These are phyloP conservation scores for Ceratobasidium theobromae DNA, from an alignment of 1,284 basidiomycete genomes.

Conservation along the genomic window DNA sequence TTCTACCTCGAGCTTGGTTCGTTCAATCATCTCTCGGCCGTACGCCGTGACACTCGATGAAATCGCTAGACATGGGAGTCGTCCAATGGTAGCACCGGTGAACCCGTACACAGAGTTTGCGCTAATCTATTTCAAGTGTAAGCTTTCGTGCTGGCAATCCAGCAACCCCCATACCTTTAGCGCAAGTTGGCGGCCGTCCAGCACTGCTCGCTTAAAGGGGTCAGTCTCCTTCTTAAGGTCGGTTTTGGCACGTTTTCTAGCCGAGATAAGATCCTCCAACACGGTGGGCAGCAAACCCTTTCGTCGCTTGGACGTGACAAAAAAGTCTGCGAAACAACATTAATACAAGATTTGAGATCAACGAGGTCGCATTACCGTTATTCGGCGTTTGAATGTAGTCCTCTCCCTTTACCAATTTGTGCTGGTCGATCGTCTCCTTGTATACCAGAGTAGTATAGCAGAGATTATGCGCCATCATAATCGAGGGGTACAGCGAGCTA, in stretches of 20 bases:
- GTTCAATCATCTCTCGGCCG: conserved; percentile 96
- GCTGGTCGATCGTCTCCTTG: conserved; percentile 70
- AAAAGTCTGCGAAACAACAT: conserved; percentile 64
- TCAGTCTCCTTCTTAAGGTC: conserved; percentile 95
- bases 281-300: conserved; percentile 91
- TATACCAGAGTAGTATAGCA: conserved; percentile 93
- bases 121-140: conserved; percentile 65
- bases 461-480: conserved; percentile 99
- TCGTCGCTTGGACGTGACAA: conserved; percentile 68
- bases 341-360: background rate
- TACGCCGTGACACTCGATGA: conserved; percentile 92
- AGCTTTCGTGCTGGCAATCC: background rate
- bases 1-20: conserved; percentile 91
- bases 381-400: conserved; percentile 92
- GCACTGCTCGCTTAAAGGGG: conserved; percentile 90
- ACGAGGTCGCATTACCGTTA: conserved; percentile 65
- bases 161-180: conserved; percentile 63
- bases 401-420: conserved; percentile 76
- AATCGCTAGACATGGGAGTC: conserved; percentile 89
- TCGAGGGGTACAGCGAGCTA: conserved; percentile 94
- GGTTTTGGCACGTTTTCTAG: conserved; percentile 88
- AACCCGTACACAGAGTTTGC: conserved; percentile 98
- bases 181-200: conserved; percentile 92
- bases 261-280: conserved; percentile 86
- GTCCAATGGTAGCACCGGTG: conserved; percentile 93